Conservation (phyloP, 768 basidiomycete species). For the Dacryopinax primogenitus region DNA sequence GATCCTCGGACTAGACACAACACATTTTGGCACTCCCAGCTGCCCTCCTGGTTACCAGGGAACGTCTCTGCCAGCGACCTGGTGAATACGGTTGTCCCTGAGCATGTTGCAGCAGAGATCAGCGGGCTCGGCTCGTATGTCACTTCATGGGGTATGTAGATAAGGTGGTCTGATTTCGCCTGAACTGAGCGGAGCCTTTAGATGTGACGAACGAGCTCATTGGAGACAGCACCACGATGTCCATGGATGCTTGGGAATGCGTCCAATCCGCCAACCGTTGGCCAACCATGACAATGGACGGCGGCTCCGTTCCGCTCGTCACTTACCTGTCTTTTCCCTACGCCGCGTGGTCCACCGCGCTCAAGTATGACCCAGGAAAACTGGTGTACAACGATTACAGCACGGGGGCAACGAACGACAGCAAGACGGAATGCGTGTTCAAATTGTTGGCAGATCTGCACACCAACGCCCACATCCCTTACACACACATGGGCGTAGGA, state of each 20-base stretch:
- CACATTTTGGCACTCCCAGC: constrained; percentile 6
- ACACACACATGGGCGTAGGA: constrained; percentile 10
- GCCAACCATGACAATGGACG: not conserved
- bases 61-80: constrained; percentile 3
- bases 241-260: constrained; percentile 3
- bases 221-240: constrained; percentile 1
- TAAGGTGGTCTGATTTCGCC: not conserved
- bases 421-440: constrained; percentile 12
- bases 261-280: not conserved
- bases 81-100: not conserved
- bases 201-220: constrained; percentile 7
- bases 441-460: constrained; percentile 7
- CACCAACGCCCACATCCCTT: not conserved
- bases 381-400: constrained; percentile 10
- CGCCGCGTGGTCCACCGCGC: not conserved
- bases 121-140: not conserved
- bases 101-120: not conserved
- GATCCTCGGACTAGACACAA: not conserved
- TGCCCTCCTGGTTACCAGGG: not conserved
- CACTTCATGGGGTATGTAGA: not conserved
- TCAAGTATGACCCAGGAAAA: constrained; percentile 2
- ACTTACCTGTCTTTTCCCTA: not conserved
- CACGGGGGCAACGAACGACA: constrained; percentile 10
- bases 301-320: not conserved
- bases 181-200: not conserved